These are phyloP conservation scores for Lasiosphaeriaceae sp. DNA, from an alignment of 495 filamentous ascomycete genomes.

Conservation along the genomic window DNA sequence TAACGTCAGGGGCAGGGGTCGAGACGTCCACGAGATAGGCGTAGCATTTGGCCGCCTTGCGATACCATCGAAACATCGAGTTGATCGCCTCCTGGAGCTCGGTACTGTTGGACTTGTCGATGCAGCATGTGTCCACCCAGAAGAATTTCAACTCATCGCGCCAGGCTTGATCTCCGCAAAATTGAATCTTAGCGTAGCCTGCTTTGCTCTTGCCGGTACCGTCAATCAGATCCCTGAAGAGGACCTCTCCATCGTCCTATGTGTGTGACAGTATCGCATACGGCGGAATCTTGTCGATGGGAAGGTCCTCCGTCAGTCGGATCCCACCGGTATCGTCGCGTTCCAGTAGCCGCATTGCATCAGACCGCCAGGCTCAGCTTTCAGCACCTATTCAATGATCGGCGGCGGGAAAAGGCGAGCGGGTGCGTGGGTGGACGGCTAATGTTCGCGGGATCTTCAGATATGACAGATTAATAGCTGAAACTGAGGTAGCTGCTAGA, in stretches of 20 bases:
- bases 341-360: not conserved
- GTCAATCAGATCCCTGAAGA: not conserved
- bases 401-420: not conserved
- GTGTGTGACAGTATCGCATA: slow-evolving; percentile 6
- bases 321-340: not conserved
- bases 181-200: not conserved
- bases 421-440: slow-evolving; percentile 4
- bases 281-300: not conserved
- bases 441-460: not conserved
- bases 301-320: slow-evolving; percentile 1
- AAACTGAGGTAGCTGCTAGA: not conserved
- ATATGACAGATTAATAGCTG: slow-evolving; percentile 2
- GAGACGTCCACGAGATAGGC: not conserved
- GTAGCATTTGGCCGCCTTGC: not conserved
- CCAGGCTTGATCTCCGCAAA: too few relatives aligned
- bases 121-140: too few relatives aligned
- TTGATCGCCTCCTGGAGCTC: too few relatives aligned
- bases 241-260: not conserved
- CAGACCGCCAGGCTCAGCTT: not conserved
- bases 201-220: not conserved
- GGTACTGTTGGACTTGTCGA: too few relatives aligned
- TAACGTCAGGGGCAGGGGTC: not conserved
- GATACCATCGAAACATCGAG: slow-evolving; percentile 9
- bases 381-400: not conserved
- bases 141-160: too few relatives aligned